Conservation (phyloP, 352 stramenopile genomes). For the Phytophthora sp. region DNA sequence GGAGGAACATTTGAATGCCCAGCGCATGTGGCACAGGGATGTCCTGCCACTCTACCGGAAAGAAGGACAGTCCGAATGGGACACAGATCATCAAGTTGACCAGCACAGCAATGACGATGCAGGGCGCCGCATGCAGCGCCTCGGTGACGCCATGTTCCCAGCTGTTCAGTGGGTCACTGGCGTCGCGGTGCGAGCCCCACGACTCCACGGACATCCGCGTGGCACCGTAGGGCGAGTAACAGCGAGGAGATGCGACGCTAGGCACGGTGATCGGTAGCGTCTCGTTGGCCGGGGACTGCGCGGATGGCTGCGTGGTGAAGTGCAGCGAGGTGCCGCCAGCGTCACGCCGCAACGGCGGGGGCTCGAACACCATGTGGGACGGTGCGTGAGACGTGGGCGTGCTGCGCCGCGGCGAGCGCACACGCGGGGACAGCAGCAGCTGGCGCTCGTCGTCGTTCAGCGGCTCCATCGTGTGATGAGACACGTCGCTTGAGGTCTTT, state of each 20-base stretch:
- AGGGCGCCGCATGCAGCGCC: constrained; percentile 50
- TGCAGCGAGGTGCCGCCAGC: constrained; percentile 55
- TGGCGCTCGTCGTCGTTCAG: constrained; percentile 31
- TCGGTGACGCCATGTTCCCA: constrained; percentile 42
- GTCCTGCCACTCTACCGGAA: constrained; percentile 79
- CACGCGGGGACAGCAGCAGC: constrained; percentile 24
- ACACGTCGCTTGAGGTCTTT: neutral
- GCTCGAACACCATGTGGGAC: constrained; percentile 69
- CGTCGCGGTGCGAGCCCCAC: constrained; percentile 21
- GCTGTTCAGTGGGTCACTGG: constrained; percentile 18
- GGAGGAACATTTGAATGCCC: constrained; percentile 85
- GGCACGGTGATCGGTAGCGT: constrained; percentile 24
- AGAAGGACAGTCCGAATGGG: constrained; percentile 86
- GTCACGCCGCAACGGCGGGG: constrained; percentile 67
- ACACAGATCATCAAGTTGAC: constrained; percentile 91
- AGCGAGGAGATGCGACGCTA: constrained; percentile 26
- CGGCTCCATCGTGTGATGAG: constrained; percentile 28
- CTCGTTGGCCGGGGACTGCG: constrained; percentile 25
- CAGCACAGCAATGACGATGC: constrained; percentile 72
- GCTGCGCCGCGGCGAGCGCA: constrained; percentile 16
- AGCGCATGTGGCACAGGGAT: constrained; percentile 78
- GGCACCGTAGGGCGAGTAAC: constrained; percentile 30
- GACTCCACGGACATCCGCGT: constrained; percentile 22
- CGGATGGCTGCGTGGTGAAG: constrained; percentile 37
- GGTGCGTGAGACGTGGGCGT: constrained; percentile 16